phyloP scores from a whole-genome alignment of 257 asterid genomes.

The Solanum gandarillasii region DNA sequence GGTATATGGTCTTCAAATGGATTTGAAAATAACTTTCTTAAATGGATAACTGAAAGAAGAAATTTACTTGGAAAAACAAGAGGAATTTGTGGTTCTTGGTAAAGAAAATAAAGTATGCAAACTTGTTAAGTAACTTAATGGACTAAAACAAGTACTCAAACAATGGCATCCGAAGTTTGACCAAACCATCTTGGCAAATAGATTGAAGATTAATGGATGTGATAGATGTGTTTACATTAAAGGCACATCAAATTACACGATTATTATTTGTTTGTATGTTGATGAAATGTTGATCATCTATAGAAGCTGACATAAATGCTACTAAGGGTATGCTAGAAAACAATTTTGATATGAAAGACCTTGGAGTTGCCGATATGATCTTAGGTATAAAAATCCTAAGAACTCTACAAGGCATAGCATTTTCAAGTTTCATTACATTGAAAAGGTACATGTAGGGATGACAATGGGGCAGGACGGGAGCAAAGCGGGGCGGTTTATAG shows the following conservation, averaged over 20 bases:
- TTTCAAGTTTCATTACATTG: not conserved
- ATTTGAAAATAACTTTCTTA: too few relatives aligned
- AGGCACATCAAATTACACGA: not conserved
- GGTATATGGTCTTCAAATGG: not conserved
- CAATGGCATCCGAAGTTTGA: too few relatives aligned
- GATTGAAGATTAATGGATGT: too few relatives aligned
- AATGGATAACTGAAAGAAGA: not conserved
- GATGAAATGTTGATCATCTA: not conserved
- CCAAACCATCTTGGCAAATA: too few relatives aligned
- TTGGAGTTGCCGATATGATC: not conserved
- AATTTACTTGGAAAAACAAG: not conserved
- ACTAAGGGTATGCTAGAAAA: not conserved
- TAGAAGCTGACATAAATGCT: too few relatives aligned
- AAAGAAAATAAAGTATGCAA: not conserved
- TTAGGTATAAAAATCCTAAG: not conserved
- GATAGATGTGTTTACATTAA: not conserved
- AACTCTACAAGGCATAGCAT: not conserved
- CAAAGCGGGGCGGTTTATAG: too few relatives aligned
- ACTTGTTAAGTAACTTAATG: not conserved
- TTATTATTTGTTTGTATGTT: not conserved
- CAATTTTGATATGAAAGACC: not conserved
- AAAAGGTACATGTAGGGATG: too few relatives aligned
- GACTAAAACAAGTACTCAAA: not conserved
- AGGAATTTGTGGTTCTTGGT: not conserved
- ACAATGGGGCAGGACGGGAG: too few relatives aligned